Evolutionary conservation across 2,329 filamentous ascomycete species (phyloP).

Genomic region (Apiospora phragmitis): DNA sequence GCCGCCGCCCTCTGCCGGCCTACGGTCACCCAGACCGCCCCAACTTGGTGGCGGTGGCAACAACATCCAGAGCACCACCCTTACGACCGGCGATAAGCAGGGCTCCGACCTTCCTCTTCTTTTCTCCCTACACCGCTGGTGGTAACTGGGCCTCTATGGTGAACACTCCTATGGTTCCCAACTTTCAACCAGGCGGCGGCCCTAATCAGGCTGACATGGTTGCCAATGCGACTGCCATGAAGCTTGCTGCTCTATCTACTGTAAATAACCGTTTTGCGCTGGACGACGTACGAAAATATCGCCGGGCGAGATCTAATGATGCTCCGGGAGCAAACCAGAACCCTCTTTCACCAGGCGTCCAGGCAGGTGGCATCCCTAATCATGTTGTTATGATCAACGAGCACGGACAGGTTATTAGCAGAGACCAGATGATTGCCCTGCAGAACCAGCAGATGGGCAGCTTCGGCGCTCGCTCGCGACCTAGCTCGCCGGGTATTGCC

Average conservation of each 20-base stretch:
- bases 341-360: conserved; percentile 67
- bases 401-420: conserved; percentile 81
- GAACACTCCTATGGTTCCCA: conserved; percentile 93
- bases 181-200: conserved; percentile 67
- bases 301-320: conserved; percentile 86
- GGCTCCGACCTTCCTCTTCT: conserved; percentile 75
- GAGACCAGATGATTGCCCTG: conserved; percentile 81
- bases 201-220: conserved; percentile 92
- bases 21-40: conserved; percentile 79
- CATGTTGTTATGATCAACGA: conserved; percentile 95
- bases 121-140: conserved; percentile 80
- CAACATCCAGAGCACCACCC: conserved; percentile 81
- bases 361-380: conserved; percentile 62
- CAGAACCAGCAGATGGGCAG: conserved; percentile 65
- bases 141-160: conserved; percentile 99
- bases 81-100: conserved; percentile 71
- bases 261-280: conserved; percentile 98
- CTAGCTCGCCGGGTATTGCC: conserved; percentile 83
- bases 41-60: conserved; percentile 65
- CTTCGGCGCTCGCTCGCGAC: conserved; percentile 76
- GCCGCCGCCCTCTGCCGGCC: conserved; percentile 70
- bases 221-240: conserved; percentile 98
- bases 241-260: conserved; percentile 91
- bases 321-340: conserved; percentile 62
- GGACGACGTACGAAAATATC: conserved; percentile 95